These are phyloP conservation scores for Alternaria dauci DNA, from an alignment of 2,329 filamentous ascomycete genomes.

Conservation along the genomic window DNA sequence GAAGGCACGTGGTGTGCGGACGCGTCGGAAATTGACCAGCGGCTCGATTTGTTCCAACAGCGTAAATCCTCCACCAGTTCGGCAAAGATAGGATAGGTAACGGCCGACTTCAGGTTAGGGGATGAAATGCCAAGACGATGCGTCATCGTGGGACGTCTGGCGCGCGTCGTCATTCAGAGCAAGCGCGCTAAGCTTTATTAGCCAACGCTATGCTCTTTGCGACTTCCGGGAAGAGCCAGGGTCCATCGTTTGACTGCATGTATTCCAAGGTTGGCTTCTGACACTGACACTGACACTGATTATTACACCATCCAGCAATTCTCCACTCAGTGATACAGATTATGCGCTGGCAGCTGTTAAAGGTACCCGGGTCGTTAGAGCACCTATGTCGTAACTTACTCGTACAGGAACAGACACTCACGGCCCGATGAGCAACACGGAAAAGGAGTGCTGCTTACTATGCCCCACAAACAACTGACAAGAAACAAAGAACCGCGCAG, in stretches of 20 bases:
- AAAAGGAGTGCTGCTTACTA: not conserved
- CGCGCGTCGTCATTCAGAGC: not conserved
- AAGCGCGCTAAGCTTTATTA: not conserved
- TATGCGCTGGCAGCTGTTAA: not conserved
- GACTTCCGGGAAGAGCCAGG: not conserved
- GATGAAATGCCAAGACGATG: not conserved
- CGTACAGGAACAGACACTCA: not conserved
- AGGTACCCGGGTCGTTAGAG: not conserved
- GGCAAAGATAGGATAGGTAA: not conserved
- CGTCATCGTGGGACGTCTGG: not conserved
- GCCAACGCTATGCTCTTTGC: not conserved
- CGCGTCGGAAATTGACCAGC: not conserved
- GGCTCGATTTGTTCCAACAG: not conserved
- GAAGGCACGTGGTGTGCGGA: slow-evolving; percentile 1
- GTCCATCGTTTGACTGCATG: not conserved
- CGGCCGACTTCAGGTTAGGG: not conserved
- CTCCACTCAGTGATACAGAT: not conserved
- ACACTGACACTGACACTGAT: not conserved
- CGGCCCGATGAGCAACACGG: not conserved
- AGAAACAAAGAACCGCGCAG: not conserved
- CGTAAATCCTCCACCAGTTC: slow-evolving; percentile 1
- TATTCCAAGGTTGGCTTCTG: not conserved
- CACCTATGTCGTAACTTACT: not conserved
- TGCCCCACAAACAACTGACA: not conserved
- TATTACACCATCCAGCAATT: not conserved